Base-by-base conservation (phyloP, 306 rosid species). In the Ammopiptanthus mongolicus region DNA sequence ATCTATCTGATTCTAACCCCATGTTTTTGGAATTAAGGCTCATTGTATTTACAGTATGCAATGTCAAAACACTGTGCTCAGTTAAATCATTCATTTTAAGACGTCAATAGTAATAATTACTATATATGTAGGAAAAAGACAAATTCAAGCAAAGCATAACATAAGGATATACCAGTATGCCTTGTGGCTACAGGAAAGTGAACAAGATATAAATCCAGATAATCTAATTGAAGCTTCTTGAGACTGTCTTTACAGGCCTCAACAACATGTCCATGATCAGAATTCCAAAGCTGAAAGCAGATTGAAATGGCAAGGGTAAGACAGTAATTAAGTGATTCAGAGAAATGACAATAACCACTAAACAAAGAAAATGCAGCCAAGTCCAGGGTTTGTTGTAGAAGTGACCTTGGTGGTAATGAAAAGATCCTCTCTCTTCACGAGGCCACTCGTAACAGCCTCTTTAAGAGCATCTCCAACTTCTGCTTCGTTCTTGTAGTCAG, bases 171-270 rank as follows among this genome's bases (percentile, higher is more conserved):
- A 91, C 97, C 97, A 0, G 97, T 88, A 66, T 95, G 97, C 76
- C 67, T 86, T 1, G 88, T 82, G 11, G 96, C 91, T 8, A 95
- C 78, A 39, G 98, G 98, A 69, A 91, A 90, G 86, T 91, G 96
- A 83, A 95, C 86, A 9, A 95, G 91, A 76, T 95, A 91, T 1
- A 95, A 74, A 84, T 95, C 97, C 76, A 95, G 88, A 78, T 88
- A 95, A 60, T 90, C 85, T 70, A 91, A 76, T 72, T 75, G 87
- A 81, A 95, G 96, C 82, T 91, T 95, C 87, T 95, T 86, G 46
- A 95, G 83, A 60, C 97, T 90, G 81, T 95, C 91, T 74, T 95
- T 87, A 52, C 97, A 91, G 9, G 98, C 97, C 87, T 84, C 97
- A 59, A 77, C 61, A 51, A 91, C 98, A 17, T 90, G 95, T 48